These are phyloP conservation scores for Oryza glaberrima DNA, from an alignment of 176 grass and related monocot genomes.

Conservation along the genomic window DNA sequence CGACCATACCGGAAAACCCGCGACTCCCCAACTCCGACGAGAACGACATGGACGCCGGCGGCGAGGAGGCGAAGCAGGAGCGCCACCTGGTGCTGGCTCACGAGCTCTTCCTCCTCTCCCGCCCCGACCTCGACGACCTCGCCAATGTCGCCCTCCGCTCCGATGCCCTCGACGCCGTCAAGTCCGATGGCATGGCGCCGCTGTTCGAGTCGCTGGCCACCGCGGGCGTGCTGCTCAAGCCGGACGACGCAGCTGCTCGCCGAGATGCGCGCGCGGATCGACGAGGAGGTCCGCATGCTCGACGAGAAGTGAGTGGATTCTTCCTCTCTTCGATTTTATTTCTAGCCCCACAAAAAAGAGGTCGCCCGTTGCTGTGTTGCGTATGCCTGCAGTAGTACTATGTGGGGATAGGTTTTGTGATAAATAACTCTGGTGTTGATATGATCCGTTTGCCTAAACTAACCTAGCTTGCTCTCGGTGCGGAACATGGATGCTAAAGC, in stretches of 20 bases:
- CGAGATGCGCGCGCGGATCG: conserved; percentile 64
- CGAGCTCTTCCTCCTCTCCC: conserved; percentile 91
- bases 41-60: too few relatives aligned
- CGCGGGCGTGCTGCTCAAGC: neutral
- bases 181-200: conserved; percentile 71
- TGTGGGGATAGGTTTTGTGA: neutral
- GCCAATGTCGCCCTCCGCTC: conserved; percentile 83
- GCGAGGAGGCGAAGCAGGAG: too few relatives aligned
- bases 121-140: conserved; percentile 72
- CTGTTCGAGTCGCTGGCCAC: conserved; percentile 71
- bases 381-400: too few relatives aligned
- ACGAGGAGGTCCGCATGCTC: conserved; percentile 82
- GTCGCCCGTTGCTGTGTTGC: neutral
- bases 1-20: too few relatives aligned
- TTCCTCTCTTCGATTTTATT: neutral
- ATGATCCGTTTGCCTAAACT: neutral
- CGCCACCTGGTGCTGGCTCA: too few relatives aligned
- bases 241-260: conserved; percentile 62
- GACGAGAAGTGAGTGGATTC: conserved; percentile 67
- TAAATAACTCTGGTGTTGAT: neutral
- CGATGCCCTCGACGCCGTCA: conserved; percentile 67
- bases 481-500: neutral
- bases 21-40: too few relatives aligned
- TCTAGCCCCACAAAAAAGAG: neutral
- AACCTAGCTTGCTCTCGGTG: neutral